phyloP scores from a whole-genome alignment of 495 filamentous ascomycete genomes.

The Penicillium macrosclerotiorum region DNA sequence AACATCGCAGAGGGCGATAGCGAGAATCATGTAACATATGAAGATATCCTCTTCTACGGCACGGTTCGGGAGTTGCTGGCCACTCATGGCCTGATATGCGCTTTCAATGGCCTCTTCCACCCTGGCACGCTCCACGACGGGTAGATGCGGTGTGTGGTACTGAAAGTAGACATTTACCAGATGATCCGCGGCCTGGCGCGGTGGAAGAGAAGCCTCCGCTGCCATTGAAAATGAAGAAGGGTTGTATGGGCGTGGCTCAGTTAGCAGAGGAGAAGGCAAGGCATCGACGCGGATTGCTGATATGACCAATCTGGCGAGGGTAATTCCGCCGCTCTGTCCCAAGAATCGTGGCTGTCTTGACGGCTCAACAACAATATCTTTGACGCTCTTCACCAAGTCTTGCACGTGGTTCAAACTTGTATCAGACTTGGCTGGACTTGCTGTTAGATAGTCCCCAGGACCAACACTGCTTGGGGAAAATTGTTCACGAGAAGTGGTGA shows the following conservation, averaged over 20 bases:
- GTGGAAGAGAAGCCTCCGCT: slow-evolving; percentile 2
- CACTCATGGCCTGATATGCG: background rate
- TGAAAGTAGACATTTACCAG: background rate
- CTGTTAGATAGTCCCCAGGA: background rate
- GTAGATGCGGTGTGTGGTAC: slow-evolving; percentile 1
- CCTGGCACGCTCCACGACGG: background rate
- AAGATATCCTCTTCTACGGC: slow-evolving; percentile 2
- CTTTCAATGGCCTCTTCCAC: background rate
- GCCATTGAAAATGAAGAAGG: background rate
- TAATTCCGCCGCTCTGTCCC: slow-evolving; percentile 1
- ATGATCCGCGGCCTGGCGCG: slow-evolving; percentile 5
- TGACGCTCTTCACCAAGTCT: slow-evolving; percentile 4
- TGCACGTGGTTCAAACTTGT: background rate
- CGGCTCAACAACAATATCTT: slow-evolving; percentile 1
- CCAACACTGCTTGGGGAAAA: too few relatives aligned
- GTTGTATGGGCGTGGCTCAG: background rate
- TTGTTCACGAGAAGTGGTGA: too few relatives aligned
- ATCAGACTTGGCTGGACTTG: background rate
- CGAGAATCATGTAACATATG: slow-evolving; percentile 1
- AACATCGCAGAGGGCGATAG: slow-evolving; percentile 5
- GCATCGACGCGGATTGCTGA: background rate
- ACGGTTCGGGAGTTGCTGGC: background rate
- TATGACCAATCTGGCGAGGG: background rate
- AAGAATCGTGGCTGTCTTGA: slow-evolving; percentile 4
- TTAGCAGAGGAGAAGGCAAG: background rate